Conservation (phyloP, 257 asterid species). For the Capsicum pubescens region DNA sequence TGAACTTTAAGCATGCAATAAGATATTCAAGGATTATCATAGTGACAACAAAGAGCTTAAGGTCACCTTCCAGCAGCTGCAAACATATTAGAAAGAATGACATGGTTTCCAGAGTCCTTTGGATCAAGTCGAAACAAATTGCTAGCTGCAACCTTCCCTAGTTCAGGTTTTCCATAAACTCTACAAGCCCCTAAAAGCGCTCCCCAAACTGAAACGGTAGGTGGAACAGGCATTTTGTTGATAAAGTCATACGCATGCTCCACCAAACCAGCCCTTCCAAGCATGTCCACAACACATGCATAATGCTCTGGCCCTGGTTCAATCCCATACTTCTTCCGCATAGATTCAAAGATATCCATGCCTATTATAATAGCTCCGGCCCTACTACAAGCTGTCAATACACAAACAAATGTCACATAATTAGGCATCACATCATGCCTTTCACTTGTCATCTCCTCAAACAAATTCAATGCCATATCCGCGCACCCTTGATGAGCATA, state of each 20-base stretch:
- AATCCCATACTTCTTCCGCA: conserved; percentile 60
- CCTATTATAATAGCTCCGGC: conserved; percentile 79
- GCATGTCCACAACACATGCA: conserved; percentile 89
- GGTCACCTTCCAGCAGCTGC: conserved; percentile 41
- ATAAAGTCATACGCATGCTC: conserved; percentile 73
- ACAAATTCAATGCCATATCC: conserved; percentile 60
- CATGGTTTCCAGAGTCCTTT: conserved; percentile 81
- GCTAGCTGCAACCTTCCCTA: conserved; percentile 81
- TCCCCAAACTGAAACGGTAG: conserved; percentile 88
- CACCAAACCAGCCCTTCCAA: conserved; percentile 84
- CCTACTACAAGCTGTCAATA: conserved; percentile 87
- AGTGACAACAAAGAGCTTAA: background rate
- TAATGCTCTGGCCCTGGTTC: conserved; percentile 85
- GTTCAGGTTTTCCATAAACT: conserved; percentile 64
- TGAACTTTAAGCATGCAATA: background rate
- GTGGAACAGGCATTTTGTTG: conserved; percentile 58
- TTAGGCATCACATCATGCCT: conserved; percentile 54
- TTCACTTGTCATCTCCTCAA: conserved; percentile 53
- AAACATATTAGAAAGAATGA: conserved; percentile 76
- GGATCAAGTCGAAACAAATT: conserved; percentile 84
- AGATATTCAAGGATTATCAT: conserved; percentile 8
- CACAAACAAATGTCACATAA: conserved; percentile 74
- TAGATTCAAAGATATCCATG: conserved; percentile 63
- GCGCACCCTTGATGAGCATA: conserved; percentile 89
- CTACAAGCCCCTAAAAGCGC: conserved; percentile 83